phyloP scores from a whole-genome alignment of 495 filamentous ascomycete genomes.

The Podospora didyma region DNA sequence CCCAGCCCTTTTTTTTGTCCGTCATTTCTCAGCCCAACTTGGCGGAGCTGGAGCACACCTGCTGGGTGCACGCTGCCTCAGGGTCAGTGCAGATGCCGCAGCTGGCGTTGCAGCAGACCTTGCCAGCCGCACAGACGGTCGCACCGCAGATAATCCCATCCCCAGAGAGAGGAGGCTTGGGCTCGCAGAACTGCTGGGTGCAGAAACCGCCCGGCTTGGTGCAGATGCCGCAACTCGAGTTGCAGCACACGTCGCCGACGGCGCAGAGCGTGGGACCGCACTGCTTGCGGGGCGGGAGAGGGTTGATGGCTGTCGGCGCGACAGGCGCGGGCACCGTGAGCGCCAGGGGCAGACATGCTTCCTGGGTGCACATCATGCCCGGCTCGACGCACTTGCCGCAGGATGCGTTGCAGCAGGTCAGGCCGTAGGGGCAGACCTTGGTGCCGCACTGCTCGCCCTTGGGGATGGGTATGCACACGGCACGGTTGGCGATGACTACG shows the following conservation, averaged over 20 bases:
- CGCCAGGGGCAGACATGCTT: too few relatives aligned
- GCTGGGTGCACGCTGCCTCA: constrained; percentile 9
- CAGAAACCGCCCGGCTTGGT: constrained; percentile 16
- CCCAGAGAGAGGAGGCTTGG: too few relatives aligned
- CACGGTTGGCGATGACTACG: constrained; percentile 7
- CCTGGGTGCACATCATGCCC: constrained; percentile 15
- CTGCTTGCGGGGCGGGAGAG: not conserved
- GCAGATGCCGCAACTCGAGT: constrained; percentile 20
- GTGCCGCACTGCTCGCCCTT: constrained; percentile 11
- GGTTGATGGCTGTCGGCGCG: too few relatives aligned
- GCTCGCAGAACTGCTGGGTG: constrained; percentile 17
- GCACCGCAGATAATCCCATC: too few relatives aligned
- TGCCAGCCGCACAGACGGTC: constrained; percentile 9
- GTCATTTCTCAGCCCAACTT: too few relatives aligned
- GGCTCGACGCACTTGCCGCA: constrained; percentile 18
- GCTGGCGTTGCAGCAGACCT: constrained; percentile 23
- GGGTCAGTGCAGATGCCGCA: constrained; percentile 20
- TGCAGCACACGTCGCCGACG: constrained; percentile 17
- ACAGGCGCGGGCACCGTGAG: too few relatives aligned
- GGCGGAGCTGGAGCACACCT: too few relatives aligned
- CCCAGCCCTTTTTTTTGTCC: too few relatives aligned
- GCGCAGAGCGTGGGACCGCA: constrained; percentile 16
- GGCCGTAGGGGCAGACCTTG: constrained; percentile 8
- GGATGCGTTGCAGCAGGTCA: constrained; percentile 20
- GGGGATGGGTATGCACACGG: constrained; percentile 13